Percentiles rank a stretch among this genome's conserved stretches.
These are phyloP conservation scores for Aquilaria malaccensis DNA, from an alignment of 345 rosid species.

Conservation along the genomic window DNA sequence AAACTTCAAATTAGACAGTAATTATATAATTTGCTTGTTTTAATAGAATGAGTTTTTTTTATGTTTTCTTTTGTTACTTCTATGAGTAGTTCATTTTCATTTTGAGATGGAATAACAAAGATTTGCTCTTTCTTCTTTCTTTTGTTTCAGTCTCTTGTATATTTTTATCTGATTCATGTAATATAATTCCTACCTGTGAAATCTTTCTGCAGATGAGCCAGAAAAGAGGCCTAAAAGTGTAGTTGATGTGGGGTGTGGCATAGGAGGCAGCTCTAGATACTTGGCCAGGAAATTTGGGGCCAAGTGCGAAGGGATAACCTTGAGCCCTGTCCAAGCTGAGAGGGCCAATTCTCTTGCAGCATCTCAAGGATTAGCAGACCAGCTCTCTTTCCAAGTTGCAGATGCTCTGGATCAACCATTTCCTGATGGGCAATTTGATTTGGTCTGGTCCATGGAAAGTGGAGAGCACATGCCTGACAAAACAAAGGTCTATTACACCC, in stretches of 20 bases:
- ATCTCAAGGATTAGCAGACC: constrained; percentile 53
- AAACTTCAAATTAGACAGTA: no score
- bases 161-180: no score
- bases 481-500: constrained; percentile 34
- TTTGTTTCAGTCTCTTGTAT: no score
- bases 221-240: constrained; percentile 42
- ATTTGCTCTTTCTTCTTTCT: no score
- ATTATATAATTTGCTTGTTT: no score
- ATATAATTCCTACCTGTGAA: no score
- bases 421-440: constrained; percentile 68
- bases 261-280: constrained; percentile 93
- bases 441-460: constrained; percentile 98
- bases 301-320: constrained; percentile 59
- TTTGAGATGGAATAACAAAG: no score
- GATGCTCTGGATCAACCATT: constrained; percentile 92
- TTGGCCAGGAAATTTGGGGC: constrained; percentile 67
- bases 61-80: no score
- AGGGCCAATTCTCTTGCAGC: constrained; percentile 73
- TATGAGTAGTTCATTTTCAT: no score
- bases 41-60: no score
- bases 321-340: constrained; percentile 79
- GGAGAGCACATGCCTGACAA: constrained; percentile 98
- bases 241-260: constrained; percentile 96
- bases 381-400: constrained; percentile 81
- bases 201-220: constrained; percentile 23